Evolutionary conservation across 495 filamentous ascomycete species (phyloP).

Genomic region (Lasiosphaeria ovina): DNA sequence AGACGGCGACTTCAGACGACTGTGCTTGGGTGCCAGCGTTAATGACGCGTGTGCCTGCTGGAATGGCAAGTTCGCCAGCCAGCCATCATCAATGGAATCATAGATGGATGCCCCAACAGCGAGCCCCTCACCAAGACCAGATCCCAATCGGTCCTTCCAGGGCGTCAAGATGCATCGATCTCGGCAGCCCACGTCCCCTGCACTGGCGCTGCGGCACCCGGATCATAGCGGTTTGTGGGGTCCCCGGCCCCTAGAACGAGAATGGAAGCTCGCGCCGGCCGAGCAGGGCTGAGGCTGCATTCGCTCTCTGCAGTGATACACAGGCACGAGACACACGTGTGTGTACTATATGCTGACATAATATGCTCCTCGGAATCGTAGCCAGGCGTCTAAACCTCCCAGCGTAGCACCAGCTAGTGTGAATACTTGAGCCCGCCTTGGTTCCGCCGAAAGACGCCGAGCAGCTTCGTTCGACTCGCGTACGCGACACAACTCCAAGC

Average conservation of each 20-base stretch:
- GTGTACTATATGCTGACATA: too few species aligned
- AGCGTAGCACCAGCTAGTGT: too few species aligned
- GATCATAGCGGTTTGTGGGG: not conserved
- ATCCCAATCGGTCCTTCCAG: not conserved
- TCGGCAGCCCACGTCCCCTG: not conserved
- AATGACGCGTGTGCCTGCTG: too few species aligned
- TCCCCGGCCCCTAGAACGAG: not conserved
- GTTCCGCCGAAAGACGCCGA: slow-evolving; percentile 7
- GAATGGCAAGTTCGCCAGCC: too few species aligned
- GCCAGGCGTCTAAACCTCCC: too few species aligned
- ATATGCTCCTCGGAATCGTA: too few species aligned
- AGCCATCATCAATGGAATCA: not conserved
- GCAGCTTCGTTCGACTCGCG: not conserved
- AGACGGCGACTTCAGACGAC: too few species aligned
- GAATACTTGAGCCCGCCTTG: too few species aligned
- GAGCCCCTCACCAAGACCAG: not conserved
- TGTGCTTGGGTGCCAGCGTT: too few species aligned
- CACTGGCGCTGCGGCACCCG: not conserved
- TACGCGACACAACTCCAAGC: not conserved
- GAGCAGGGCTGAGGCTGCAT: not conserved
- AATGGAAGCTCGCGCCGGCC: not conserved
- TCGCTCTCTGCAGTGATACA: not conserved
- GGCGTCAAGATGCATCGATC: not conserved
- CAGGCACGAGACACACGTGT: not conserved
- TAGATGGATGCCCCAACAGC: not conserved